Evolutionary conservation across 225 moss, liverwort and hornwort species (phyloP).

Genomic region (Physcomitrellopsis africana): DNA sequence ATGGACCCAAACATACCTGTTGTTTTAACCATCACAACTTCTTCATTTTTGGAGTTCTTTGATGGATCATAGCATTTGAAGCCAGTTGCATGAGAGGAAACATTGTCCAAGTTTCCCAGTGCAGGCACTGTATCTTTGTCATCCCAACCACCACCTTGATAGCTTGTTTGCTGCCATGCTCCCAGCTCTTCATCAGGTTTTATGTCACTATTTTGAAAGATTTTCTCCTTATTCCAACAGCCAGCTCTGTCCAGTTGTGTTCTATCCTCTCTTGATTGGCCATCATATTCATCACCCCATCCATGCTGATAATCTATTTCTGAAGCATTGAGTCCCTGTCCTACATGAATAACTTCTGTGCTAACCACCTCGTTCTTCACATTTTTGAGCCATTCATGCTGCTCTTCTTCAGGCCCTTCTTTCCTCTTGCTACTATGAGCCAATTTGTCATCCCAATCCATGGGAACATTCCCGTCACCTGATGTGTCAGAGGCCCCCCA

Average conservation of each 20-base stretch:
- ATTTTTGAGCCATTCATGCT: constrained; percentile 24
- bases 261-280: constrained; percentile 11
- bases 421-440: neutral
- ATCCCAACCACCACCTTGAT: constrained; percentile 31
- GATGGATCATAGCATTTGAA: neutral
- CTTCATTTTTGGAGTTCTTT: neutral
- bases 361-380: constrained; percentile 16
- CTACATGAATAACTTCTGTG: constrained; percentile 33
- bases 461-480: too few species aligned
- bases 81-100: neutral
- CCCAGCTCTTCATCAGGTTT: constrained; percentile 15
- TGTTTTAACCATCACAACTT: neutral
- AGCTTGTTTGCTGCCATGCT: constrained; percentile 21
- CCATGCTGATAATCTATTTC: constrained; percentile 5
- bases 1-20: neutral
- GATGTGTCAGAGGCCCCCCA: too few species aligned
- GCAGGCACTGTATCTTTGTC: constrained; percentile 16
- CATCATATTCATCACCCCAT: constrained; percentile 31
- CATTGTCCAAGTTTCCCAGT: neutral
- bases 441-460: constrained; percentile 1
- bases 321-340: constrained; percentile 24
- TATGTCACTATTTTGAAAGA: constrained; percentile 5
- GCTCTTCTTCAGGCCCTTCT: constrained; percentile 23
- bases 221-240: constrained; percentile 1
- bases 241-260: neutral